A percentile compares a stretch with the other conserved stretches of the same genome.
phyloP scores from a whole-genome alignment of 129 eudicot genomes.

The Tagetes patula region DNA sequence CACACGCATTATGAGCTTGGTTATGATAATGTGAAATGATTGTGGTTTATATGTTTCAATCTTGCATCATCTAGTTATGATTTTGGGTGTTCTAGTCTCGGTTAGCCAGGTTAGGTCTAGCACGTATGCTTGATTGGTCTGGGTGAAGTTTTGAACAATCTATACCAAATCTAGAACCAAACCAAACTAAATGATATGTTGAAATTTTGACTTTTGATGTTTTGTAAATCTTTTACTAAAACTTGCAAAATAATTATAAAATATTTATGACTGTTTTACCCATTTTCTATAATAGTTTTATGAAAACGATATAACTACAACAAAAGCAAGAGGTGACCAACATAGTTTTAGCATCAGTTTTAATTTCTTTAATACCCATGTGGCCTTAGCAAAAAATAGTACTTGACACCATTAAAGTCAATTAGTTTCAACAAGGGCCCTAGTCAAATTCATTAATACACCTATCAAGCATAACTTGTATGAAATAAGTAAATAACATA shows the following conservation, averaged over 20 bases:
- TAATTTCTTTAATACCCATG: conserved; percentile 26
- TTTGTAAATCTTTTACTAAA: background rate
- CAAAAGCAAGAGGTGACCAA: background rate
- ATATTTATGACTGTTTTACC: background rate
- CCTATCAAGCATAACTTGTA: background rate
- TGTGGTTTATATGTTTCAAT: no score
- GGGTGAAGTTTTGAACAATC: background rate
- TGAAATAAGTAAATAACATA: background rate
- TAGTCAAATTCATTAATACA: background rate
- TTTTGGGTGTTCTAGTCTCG: no score
- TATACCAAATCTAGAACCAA: background rate
- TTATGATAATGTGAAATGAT: no score
- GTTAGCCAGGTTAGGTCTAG: background rate
- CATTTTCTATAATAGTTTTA: background rate
- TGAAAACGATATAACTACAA: background rate
- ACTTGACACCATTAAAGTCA: conserved; percentile 14
- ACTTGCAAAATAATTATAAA: background rate
- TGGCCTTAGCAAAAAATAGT: conserved; percentile 7
- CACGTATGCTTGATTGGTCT: background rate
- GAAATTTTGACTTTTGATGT: background rate
- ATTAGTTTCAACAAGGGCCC: conserved; percentile 2
- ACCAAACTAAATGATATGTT: background rate
- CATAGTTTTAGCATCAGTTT: background rate
- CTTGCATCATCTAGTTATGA: no score
- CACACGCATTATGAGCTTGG: no score